These are phyloP conservation scores for Cladosporium oxysporum DNA, from an alignment of 2,329 filamentous ascomycete genomes.

Conservation along the genomic window DNA sequence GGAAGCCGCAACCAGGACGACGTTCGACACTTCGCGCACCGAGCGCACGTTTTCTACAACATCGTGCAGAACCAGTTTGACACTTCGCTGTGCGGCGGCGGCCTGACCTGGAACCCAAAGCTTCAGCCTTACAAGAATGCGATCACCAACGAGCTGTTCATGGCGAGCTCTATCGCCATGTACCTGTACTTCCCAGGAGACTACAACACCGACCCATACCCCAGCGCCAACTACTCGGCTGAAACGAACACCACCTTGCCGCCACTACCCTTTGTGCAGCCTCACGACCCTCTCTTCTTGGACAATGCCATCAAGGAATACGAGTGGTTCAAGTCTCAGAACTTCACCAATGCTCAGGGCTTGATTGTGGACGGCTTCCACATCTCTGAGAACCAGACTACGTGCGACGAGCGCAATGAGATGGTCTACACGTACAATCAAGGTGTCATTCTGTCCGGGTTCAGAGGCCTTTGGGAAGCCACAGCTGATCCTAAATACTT, in stretches of 20 bases:
- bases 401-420: conserved; percentile 73
- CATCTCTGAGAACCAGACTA: conserved; percentile 62
- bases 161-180: conserved; percentile 84
- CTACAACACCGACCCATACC: conserved; percentile 54
- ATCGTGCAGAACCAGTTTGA: conserved; percentile 81
- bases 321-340: conserved; percentile 73
- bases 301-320: conserved; percentile 76
- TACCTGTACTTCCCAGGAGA: conserved; percentile 89
- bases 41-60: conserved; percentile 85
- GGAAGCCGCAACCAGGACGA: conserved; percentile 63
- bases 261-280: conserved; percentile 26
- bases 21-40: conserved; percentile 74
- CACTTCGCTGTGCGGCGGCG: conserved; percentile 74
- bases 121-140: conserved; percentile 89
- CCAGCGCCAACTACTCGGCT: conserved; percentile 37
- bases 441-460: conserved; percentile 81
- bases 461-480: conserved; percentile 77
- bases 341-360: conserved; percentile 76
- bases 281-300: conserved; percentile 57
- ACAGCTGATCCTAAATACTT: conserved; percentile 73
- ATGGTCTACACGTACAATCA: conserved; percentile 98
- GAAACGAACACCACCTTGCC: conserved; percentile 49
- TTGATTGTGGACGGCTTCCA: conserved; percentile 89
- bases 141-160: conserved; percentile 91
- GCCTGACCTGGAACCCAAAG: conserved; percentile 88